Percentiles rank a stretch among this genome's conserved stretches.
Conservation (phyloP, 257 asterid species). For the Haberlea rhodopensis region DNA sequence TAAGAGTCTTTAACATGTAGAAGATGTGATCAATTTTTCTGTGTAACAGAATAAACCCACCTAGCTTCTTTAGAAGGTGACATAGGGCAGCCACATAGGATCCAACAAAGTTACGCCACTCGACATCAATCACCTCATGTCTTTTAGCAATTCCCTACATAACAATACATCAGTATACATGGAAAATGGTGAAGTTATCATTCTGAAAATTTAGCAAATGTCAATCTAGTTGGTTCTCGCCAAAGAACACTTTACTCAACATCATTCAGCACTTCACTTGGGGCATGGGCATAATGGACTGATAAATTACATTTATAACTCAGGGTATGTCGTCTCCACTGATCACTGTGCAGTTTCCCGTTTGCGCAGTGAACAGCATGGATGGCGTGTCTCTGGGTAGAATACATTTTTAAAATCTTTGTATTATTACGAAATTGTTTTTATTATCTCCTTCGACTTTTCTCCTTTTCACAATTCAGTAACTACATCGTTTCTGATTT, state of each 20-base stretch:
- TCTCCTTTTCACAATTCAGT: no score
- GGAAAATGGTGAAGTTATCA: not conserved
- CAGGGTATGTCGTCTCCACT: not conserved
- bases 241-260: conserved; percentile 12
- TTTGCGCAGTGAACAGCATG: no score
- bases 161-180: conserved; percentile 24
- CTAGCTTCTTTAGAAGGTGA: conserved; percentile 62
- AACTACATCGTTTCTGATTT: no score
- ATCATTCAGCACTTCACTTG: conserved; percentile 5
- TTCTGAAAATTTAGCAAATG: conserved; percentile 11
- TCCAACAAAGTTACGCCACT: conserved; percentile 38
- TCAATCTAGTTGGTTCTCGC: conserved; percentile 6
- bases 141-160: conserved; percentile 45
- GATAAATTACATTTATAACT: not conserved
- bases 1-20: conserved; percentile 10
- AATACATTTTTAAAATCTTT: no score
- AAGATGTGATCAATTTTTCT: conserved; percentile 17
- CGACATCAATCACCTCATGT: conserved; percentile 37
- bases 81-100: conserved; percentile 67
- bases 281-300: no score
- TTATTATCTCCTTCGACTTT: no score
- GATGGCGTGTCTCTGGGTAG: no score
- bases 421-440: no score
- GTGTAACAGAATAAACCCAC: conserved; percentile 37
- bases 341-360: no score